A percentile compares a stretch with the other conserved stretches of the same genome.
These are phyloP conservation scores for Leccinum incarnatum DNA, from an alignment of 768 basidiomycete genomes.

Conservation along the genomic window DNA sequence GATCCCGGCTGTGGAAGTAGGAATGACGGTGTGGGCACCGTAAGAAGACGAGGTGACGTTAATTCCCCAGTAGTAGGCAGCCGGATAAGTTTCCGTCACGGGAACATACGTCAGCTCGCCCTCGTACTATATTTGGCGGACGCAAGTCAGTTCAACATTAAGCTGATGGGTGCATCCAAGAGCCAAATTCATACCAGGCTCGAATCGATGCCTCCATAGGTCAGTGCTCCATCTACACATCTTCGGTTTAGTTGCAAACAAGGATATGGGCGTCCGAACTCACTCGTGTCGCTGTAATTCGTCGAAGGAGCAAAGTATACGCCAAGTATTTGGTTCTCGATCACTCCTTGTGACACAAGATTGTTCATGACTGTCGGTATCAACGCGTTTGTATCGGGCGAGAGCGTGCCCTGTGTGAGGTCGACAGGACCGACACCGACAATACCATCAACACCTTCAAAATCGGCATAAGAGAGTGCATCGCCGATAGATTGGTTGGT, in stretches of 20 bases:
- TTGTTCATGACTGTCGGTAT: slow-evolving; percentile 24
- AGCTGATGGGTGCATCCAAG: not conserved
- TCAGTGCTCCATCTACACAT: slow-evolving; percentile 1
- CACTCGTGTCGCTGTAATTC: slow-evolving; percentile 6
- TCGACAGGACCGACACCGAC: slow-evolving; percentile 23
- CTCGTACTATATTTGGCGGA: slow-evolving; percentile 11
- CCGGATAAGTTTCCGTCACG: slow-evolving; percentile 27
- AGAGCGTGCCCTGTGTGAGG: not conserved
- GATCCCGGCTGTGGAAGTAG: not conserved
- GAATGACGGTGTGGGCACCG: slow-evolving; percentile 13
- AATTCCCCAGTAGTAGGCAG: slow-evolving; percentile 30
- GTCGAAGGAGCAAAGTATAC: slow-evolving; percentile 19
- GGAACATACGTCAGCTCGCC: slow-evolving; percentile 25
- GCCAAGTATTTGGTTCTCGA: slow-evolving; percentile 15
- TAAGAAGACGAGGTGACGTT: slow-evolving; percentile 21
- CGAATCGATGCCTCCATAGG: not conserved
- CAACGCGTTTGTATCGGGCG: not conserved
- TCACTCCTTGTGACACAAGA: slow-evolving; percentile 11
- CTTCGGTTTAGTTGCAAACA: slow-evolving; percentile 11
- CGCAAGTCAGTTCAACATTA: not conserved
- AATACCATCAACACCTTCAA: slow-evolving; percentile 23
- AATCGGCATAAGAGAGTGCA: slow-evolving; percentile 16
- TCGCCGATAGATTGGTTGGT: slow-evolving; percentile 29
- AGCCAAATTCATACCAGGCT: not conserved
- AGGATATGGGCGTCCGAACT: not conserved